These are phyloP conservation scores for Starmerella stellata DNA, from an alignment of 805 yeast species.

Conservation along the genomic window DNA sequence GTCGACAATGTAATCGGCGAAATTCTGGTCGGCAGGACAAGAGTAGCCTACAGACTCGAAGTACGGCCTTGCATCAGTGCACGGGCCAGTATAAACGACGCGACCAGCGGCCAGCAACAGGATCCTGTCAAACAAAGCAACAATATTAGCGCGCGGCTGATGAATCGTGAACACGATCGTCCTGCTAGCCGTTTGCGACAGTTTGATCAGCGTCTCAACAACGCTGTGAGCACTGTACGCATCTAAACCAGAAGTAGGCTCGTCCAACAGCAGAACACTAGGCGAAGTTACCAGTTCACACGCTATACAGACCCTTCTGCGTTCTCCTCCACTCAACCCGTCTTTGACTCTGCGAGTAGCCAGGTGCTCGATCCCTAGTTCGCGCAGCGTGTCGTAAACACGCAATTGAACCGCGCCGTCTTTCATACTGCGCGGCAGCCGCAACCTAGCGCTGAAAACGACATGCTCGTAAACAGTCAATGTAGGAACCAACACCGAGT, in stretches of 20 bases:
- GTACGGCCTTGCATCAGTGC: conserved; percentile 54
- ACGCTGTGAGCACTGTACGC: conserved; percentile 87
- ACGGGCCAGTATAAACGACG: conserved; percentile 74
- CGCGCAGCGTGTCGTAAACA: conserved; percentile 69
- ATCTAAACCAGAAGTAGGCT: conserved; percentile 91
- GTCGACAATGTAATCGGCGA: conserved; percentile 87
- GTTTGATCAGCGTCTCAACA: conserved; percentile 59
- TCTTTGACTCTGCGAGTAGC: conserved; percentile 78
- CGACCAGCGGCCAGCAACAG: conserved; percentile 69
- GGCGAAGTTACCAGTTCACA: conserved; percentile 86
- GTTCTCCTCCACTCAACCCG: conserved; percentile 89
- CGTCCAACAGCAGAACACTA: conserved; percentile 64
- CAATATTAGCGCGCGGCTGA: conserved; percentile 93
- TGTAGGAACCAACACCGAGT: conserved; percentile 77
- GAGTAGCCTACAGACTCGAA: conserved; percentile 55
- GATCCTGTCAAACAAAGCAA: conserved; percentile 70
- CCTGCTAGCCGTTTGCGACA: conserved; percentile 65
- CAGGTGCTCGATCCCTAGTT: conserved; percentile 64
- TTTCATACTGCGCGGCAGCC: conserved; percentile 73
- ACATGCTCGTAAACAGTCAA: conserved; percentile 92
- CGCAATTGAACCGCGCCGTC: conserved; percentile 51
- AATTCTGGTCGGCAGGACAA: conserved; percentile 79
- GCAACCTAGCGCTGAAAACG: conserved; percentile 68
- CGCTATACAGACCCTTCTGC: conserved; percentile 80
- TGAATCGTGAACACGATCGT: conserved; percentile 88